These are phyloP conservation scores for Themeda triandra DNA, from an alignment of 176 grass and related monocot genomes.

Conservation along the genomic window DNA sequence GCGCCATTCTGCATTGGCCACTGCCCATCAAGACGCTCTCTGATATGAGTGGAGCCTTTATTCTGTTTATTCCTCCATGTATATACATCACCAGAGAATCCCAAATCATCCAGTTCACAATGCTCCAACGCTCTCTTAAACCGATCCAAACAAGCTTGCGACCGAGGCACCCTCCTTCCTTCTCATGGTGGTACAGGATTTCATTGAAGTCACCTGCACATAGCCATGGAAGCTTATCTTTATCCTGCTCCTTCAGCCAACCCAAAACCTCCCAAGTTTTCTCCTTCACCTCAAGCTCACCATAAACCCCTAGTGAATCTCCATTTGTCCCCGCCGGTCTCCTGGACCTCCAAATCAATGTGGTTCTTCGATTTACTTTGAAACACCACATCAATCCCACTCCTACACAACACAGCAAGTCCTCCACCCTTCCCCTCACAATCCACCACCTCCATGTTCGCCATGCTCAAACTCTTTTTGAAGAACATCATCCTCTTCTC, in stretches of 20 bases:
- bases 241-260: background rate
- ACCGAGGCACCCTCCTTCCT: background rate
- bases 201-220: background rate
- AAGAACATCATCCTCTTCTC: too few species aligned
- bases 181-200: background rate
- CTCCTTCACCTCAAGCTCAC: accelerated
- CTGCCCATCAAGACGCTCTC: accelerated
- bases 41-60: background rate
- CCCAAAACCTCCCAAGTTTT: too few species aligned
- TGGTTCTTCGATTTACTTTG: too few species aligned
- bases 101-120: background rate
- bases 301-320: too few species aligned
- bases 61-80: background rate
- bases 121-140: accelerated
- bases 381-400: too few species aligned
- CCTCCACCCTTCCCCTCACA: too few species aligned
- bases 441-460: too few species aligned
- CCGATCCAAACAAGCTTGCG: accelerated
- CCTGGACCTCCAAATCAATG: too few species aligned
- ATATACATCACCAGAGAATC: background rate
- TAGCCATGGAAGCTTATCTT: accelerated
- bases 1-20: background rate
- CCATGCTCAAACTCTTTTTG: accelerated
- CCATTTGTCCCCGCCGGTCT: too few species aligned
- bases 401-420: too few species aligned